Percentiles rank a stretch among this genome's conserved stretches.
These are phyloP conservation scores for Naganishia vaughanmartiniae DNA, from an alignment of 768 basidiomycete genomes.

Conservation along the genomic window DNA sequence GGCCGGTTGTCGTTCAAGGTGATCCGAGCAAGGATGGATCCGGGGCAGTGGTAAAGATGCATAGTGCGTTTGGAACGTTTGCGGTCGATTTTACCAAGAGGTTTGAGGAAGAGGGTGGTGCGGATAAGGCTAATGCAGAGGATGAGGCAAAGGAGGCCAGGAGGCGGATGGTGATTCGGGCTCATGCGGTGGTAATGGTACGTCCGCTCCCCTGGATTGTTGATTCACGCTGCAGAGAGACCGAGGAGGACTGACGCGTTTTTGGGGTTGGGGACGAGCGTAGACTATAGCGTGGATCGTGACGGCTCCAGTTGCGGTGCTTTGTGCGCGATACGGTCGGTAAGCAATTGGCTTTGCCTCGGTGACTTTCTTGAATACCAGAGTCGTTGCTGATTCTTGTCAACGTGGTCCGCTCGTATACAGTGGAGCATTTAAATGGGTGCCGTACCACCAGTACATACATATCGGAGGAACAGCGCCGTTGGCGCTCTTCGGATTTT, in stretches of 20 bases:
- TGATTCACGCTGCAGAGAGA: no score
- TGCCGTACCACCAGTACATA: constrained; percentile 1
- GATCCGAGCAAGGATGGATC: neutral
- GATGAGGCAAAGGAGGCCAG: neutral
- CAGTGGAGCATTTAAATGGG: constrained; percentile 21
- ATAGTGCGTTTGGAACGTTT: constrained; percentile 2
- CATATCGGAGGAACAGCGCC: constrained; percentile 13
- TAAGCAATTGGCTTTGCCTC: neutral
- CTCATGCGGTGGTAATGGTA: constrained; percentile 13
- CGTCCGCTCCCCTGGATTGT: neutral
- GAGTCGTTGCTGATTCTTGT: neutral
- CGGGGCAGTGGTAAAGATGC: neutral
- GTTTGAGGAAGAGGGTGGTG: neutral
- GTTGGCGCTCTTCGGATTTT: constrained; percentile 21
- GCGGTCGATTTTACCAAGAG: neutral
- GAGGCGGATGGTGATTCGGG: constrained; percentile 4
- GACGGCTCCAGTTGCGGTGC: constrained; percentile 9
- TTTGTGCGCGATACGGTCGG: constrained; percentile 13
- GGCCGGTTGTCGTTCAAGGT: neutral
- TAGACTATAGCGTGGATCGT: constrained; percentile 15
- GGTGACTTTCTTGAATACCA: no score
- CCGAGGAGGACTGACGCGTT: no score
- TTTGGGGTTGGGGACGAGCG: neutral
- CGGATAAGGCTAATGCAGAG: neutral
- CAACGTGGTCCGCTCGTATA: neutral